Conservation (phyloP, 2,329 filamentous ascomycete species). For the Penicillium polonicum region DNA sequence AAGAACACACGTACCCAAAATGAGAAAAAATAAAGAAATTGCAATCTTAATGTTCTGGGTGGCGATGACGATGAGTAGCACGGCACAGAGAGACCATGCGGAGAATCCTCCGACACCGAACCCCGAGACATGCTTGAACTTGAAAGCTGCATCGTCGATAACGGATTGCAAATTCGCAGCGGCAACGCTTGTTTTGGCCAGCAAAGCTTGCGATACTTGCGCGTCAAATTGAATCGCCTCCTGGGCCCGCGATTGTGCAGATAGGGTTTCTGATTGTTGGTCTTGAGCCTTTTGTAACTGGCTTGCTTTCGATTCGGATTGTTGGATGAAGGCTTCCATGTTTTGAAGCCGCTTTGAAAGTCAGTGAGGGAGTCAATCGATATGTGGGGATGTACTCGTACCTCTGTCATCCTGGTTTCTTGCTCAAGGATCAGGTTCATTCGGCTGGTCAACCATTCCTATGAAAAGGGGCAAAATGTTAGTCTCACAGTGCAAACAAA, state of each 20-base stretch:
- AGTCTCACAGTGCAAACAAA: neutral
- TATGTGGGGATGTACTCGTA: conserved; percentile 7
- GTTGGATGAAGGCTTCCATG: conserved; percentile 35
- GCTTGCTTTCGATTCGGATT: conserved; percentile 34
- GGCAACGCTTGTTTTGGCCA: conserved; percentile 30
- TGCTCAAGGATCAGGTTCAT: conserved; percentile 33
- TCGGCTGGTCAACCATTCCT: conserved; percentile 36
- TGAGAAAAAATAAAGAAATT: conserved; percentile 21
- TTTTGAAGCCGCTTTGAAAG: conserved; percentile 34
- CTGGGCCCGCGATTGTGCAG: conserved; percentile 29
- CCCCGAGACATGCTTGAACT: conserved; percentile 21
- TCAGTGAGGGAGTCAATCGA: conserved; percentile 16
- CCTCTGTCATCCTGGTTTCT: conserved; percentile 36
- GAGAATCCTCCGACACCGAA: conserved; percentile 22
- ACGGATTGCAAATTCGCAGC: conserved; percentile 34
- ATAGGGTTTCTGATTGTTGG: conserved; percentile 34
- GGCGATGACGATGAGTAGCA: conserved; percentile 28
- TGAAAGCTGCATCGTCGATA: conserved; percentile 31
- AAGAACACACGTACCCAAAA: conserved; percentile 12
- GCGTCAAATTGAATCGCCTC: conserved; percentile 28
- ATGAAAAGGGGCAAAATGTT: neutral
- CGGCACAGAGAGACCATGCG: conserved; percentile 25
- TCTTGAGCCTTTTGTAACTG: conserved; percentile 35
- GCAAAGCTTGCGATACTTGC: conserved; percentile 32
- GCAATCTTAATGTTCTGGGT: conserved; percentile 25